Conservation (phyloP, 495 filamentous ascomycete species). For the Evernia prunastri region DNA sequence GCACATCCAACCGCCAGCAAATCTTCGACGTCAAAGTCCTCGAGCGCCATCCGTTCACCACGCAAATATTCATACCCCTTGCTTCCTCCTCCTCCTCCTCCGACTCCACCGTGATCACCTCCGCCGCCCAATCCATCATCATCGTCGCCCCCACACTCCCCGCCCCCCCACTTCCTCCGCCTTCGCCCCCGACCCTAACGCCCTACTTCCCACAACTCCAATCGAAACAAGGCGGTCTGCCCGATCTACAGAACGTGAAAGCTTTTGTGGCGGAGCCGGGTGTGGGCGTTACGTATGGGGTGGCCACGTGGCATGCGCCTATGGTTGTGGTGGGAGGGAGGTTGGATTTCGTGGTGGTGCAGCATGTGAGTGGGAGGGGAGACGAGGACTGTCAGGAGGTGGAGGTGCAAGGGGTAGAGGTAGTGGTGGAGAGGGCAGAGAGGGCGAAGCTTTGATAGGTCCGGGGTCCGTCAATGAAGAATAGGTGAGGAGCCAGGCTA, state of each 20-base stretch:
- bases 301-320: slow-evolving; percentile 94
- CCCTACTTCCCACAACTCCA: slow-evolving; percentile 27
- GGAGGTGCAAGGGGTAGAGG: slow-evolving; percentile 21
- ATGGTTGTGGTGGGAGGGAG: slow-evolving; percentile 80
- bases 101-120: not conserved
- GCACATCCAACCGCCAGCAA: slow-evolving; percentile 11
- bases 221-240: slow-evolving; percentile 49
- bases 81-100: slow-evolving; percentile 37
- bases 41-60: slow-evolving; percentile 89
- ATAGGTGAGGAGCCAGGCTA: not conserved
- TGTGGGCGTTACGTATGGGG: slow-evolving; percentile 85
- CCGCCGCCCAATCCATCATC: slow-evolving; percentile 58
- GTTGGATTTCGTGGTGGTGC: slow-evolving; percentile 81
- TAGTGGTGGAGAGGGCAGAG: not conserved
- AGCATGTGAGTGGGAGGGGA: slow-evolving; percentile 76
- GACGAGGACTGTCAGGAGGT: slow-evolving; percentile 91
- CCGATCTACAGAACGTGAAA: slow-evolving; percentile 61
- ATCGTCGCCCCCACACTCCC: slow-evolving; percentile 72
- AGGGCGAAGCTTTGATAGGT: not conserved
- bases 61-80: slow-evolving; percentile 85
- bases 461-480: not conserved
- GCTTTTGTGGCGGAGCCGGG: slow-evolving; percentile 75
- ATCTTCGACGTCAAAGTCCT: slow-evolving; percentile 68
- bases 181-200: slow-evolving; percentile 20
- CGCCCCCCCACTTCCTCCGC: slow-evolving; percentile 33